These are phyloP conservation scores for Tuber melanosporum DNA, from an alignment of 495 filamentous ascomycete species.

Conservation along the genomic window DNA sequence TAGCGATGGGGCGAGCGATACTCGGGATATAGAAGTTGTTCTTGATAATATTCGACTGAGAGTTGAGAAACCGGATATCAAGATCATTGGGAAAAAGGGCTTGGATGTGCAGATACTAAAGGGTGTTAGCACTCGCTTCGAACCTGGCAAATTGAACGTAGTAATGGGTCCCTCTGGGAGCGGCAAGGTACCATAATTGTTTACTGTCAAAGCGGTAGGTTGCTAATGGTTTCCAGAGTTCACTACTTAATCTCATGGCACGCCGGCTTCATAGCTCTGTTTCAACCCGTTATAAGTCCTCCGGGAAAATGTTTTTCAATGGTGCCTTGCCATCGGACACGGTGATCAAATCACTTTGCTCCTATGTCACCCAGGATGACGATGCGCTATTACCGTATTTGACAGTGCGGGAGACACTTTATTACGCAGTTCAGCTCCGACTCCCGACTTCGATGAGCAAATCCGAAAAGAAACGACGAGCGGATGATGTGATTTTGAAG, in stretches of 20 bases:
- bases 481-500: slow-evolving; percentile 64
- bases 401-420: slow-evolving; percentile 65
- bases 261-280: slow-evolving; percentile 54
- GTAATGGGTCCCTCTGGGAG: slow-evolving; percentile 74
- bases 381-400: slow-evolving; percentile 66
- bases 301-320: slow-evolving; percentile 61
- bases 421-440: slow-evolving; percentile 61
- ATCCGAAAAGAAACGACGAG: slow-evolving; percentile 56
- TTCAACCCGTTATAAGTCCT: slow-evolving; percentile 50
- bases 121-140: slow-evolving; percentile 56
- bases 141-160: slow-evolving; percentile 59
- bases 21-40: slow-evolving; percentile 54
- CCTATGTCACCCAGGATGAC: slow-evolving; percentile 71
- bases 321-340: slow-evolving; percentile 57
- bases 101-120: slow-evolving; percentile 55
- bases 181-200: slow-evolving; percentile 48
- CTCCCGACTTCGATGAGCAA: slow-evolving; percentile 62
- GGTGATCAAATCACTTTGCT: slow-evolving; percentile 62
- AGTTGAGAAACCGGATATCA: slow-evolving; percentile 53
- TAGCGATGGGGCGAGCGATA: slow-evolving; percentile 46
- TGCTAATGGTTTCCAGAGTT: slow-evolving; percentile 45
- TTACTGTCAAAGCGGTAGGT: no score
- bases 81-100: slow-evolving; percentile 45
- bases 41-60: slow-evolving; percentile 56
- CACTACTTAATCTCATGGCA: slow-evolving; percentile 63